Conservation (phyloP, 495 filamentous ascomycete genomes). For the Aspergillus panamensis region DNA sequence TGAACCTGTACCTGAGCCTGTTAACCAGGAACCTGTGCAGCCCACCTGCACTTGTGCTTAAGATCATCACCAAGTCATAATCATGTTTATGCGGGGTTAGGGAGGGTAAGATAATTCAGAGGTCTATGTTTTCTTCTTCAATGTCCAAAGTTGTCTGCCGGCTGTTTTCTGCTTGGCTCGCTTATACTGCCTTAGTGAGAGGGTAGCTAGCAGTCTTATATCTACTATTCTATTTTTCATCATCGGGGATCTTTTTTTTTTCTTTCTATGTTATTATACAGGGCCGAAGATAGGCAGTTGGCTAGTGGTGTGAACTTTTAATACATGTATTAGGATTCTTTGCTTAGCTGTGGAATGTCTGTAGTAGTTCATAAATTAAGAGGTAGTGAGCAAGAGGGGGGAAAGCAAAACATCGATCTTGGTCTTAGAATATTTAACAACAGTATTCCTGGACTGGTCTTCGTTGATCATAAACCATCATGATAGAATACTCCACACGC, state of each 20-base stretch:
- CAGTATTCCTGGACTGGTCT: neutral
- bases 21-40: neutral
- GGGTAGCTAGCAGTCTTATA: too few relatives aligned
- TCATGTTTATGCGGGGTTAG: neutral
- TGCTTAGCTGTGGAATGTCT: too few relatives aligned
- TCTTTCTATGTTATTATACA: neutral
- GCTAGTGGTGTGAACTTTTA: neutral
- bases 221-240: too few relatives aligned
- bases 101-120: too few relatives aligned
- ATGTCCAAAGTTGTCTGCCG: neutral
- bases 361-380: neutral
- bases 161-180: too few relatives aligned
- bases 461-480: constrained; percentile 1
- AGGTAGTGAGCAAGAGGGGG: too few relatives aligned
- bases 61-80: neutral
- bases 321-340: neutral
- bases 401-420: neutral
- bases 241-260: neutral
- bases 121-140: neutral
- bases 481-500: neutral
- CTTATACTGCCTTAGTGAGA: too few relatives aligned
- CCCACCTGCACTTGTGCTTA: neutral
- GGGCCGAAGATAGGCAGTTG: neutral
- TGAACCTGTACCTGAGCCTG: constrained; percentile 6
- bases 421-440: neutral